phyloP scores from a whole-genome alignment of 1,284 basidiomycete species.

The Melampsora larici-populina region DNA sequence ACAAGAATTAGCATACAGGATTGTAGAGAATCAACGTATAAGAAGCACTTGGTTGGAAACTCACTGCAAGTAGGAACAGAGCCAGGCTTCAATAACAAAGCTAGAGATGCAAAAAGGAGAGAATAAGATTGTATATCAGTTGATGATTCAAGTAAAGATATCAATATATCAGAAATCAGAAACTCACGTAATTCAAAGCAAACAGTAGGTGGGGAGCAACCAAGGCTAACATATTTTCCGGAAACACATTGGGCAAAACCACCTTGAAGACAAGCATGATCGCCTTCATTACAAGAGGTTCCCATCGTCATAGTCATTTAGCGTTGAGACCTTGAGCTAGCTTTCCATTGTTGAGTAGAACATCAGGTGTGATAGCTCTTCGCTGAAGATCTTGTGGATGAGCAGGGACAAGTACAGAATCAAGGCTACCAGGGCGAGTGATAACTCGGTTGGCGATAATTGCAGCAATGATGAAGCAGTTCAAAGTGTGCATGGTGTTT shows the following conservation, averaged over 20 bases:
- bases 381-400: background rate
- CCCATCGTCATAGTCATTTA: conserved; percentile 27
- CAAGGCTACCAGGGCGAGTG: background rate
- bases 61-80: conserved; percentile 33
- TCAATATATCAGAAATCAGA: background rate
- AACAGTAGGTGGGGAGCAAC: conserved; percentile 13
- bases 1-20: background rate
- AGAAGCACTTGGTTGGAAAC: background rate
- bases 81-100: conserved; percentile 34
- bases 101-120: background rate
- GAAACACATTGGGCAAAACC: conserved; percentile 38
- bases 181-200: conserved; percentile 41
- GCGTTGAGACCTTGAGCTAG: conserved; percentile 38
- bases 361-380: conserved; percentile 15
- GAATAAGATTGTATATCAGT: background rate
- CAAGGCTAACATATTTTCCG: conserved; percentile 29
- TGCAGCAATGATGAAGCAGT: too few species aligned
- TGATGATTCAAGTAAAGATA: background rate
- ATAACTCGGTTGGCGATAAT: too few species aligned
- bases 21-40: background rate
- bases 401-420: background rate
- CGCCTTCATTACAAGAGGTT: conserved; percentile 29
- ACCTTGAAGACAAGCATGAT: conserved; percentile 34
- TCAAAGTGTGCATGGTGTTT: too few species aligned
- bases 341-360: conserved; percentile 29